Conservation (phyloP, 768 basidiomycete genomes). For the Postia placenta region DNA sequence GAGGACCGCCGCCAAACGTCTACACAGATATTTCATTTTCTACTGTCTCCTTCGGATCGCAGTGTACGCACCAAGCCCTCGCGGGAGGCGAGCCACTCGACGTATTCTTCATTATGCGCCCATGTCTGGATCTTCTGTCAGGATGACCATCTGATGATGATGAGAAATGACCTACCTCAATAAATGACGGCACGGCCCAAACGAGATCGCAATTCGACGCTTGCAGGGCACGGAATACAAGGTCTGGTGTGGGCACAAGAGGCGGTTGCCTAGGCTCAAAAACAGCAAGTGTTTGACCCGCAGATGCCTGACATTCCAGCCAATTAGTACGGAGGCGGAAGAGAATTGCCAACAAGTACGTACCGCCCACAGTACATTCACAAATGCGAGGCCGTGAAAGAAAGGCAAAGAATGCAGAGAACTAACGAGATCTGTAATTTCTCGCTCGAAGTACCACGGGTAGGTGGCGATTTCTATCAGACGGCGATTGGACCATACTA, state of each 20-base stretch:
- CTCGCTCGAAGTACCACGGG: not conserved
- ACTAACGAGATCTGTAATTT: constrained; percentile 2
- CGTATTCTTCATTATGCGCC: constrained; percentile 10
- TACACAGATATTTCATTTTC: not conserved
- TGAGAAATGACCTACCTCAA: constrained; percentile 6
- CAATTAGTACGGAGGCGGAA: not conserved
- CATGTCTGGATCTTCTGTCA: constrained; percentile 5
- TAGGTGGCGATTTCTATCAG: constrained; percentile 14
- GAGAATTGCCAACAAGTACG: not conserved
- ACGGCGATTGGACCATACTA: constrained; percentile 11
- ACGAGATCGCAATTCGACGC: constrained; percentile 9
- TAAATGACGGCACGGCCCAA: constrained; percentile 11
- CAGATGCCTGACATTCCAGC: not conserved
- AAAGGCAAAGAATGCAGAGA: not conserved
- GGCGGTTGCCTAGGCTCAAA: constrained; percentile 20
- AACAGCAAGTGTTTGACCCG: constrained; percentile 11
- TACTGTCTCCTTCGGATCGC: not conserved
- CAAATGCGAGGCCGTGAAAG: constrained; percentile 7
- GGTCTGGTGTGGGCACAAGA: constrained; percentile 14
- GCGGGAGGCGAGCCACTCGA: constrained; percentile 10
- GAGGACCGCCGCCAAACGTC: not conserved
- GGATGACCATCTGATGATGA: not conserved
- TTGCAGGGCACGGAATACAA: constrained; percentile 5
- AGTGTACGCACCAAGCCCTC: constrained; percentile 11
- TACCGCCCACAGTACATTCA: not conserved